A percentile compares a stretch with the other conserved stretches of the same genome.
Evolutionary conservation across 495 filamentous ascomycete genomes (phyloP).

Genomic region (Penicillium simplicissimum): DNA sequence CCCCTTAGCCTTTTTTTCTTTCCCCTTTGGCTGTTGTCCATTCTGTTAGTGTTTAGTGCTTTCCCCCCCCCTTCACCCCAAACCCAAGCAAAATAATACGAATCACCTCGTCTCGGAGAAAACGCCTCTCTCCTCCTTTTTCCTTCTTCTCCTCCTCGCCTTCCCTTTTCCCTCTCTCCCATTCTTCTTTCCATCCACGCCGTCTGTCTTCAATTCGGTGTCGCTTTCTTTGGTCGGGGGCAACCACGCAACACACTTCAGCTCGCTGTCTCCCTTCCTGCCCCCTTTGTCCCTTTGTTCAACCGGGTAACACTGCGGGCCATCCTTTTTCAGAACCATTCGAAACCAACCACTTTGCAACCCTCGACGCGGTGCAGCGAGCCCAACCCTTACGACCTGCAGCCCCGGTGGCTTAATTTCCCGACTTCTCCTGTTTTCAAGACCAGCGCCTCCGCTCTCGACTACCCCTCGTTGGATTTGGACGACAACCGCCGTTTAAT

Average conservation of each 20-base stretch:
- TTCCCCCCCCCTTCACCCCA: neutral
- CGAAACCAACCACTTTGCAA: neutral
- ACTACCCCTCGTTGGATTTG: constrained; percentile 24
- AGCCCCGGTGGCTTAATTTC: constrained; percentile 25
- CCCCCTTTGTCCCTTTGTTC: constrained; percentile 1
- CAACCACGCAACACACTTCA: neutral
- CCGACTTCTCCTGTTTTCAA: constrained; percentile 25
- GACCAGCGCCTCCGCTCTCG: constrained; percentile 8
- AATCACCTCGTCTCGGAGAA: constrained; percentile 19
- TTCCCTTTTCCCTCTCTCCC: constrained; percentile 2
- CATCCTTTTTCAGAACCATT: constrained; percentile 5
- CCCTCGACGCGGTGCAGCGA: neutral
- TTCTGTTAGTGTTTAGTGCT: too few species aligned
- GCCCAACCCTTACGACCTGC: constrained; percentile 10
- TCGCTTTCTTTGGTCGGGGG: neutral
- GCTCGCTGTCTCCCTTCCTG: neutral
- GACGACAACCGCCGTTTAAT: constrained; percentile 9
- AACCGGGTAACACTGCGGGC: neutral
- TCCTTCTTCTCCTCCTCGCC: constrained; percentile 17
- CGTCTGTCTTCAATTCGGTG: neutral
- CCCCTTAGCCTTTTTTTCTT: neutral
- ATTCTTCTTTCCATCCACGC: neutral
- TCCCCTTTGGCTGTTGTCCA: too few species aligned
- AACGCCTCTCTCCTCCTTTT: constrained; percentile 2
- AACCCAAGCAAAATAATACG: constrained; percentile 4